These are phyloP conservation scores for Fraxinus ornus DNA, from an alignment of 305 asterid genomes.

Conservation along the genomic window DNA sequence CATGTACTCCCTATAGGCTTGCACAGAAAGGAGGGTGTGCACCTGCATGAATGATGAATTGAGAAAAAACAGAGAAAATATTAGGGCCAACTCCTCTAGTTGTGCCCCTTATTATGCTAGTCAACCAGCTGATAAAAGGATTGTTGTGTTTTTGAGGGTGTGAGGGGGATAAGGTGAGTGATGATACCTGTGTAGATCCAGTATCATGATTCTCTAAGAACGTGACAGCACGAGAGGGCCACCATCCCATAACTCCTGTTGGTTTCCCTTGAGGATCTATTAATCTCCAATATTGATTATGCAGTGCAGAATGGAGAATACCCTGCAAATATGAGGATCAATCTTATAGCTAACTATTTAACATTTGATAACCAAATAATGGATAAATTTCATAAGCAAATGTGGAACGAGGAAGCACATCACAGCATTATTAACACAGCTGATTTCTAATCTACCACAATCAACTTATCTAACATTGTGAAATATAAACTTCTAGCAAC, in stretches of 20 bases:
- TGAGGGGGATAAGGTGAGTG: slow-evolving; percentile 1
- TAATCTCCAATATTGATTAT: slow-evolving; percentile 53
- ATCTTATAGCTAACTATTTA: neutral
- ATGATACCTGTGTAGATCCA: slow-evolving; percentile 57
- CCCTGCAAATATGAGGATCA: slow-evolving; percentile 29
- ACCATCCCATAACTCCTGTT: slow-evolving; percentile 69
- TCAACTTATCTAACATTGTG: neutral
- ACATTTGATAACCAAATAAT: neutral
- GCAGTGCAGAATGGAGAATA: slow-evolving; percentile 47
- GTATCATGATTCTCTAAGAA: slow-evolving; percentile 69
- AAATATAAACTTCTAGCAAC: neutral
- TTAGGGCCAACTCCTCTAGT: neutral
- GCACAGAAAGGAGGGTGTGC: neutral
- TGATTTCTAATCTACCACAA: neutral
- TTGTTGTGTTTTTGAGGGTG: neutral
- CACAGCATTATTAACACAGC: neutral
- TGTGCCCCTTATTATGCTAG: neutral
- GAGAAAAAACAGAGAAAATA: neutral
- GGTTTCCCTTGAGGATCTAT: slow-evolving; percentile 64
- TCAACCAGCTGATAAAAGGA: neutral
- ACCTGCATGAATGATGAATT: neutral
- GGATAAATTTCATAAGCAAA: neutral
- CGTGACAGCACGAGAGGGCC: slow-evolving; percentile 68
- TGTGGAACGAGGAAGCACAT: neutral
- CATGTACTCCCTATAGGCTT: neutral